These are phyloP conservation scores for Alternaria conjuncta DNA, from an alignment of 2,329 filamentous ascomycete genomes.

Conservation along the genomic window DNA sequence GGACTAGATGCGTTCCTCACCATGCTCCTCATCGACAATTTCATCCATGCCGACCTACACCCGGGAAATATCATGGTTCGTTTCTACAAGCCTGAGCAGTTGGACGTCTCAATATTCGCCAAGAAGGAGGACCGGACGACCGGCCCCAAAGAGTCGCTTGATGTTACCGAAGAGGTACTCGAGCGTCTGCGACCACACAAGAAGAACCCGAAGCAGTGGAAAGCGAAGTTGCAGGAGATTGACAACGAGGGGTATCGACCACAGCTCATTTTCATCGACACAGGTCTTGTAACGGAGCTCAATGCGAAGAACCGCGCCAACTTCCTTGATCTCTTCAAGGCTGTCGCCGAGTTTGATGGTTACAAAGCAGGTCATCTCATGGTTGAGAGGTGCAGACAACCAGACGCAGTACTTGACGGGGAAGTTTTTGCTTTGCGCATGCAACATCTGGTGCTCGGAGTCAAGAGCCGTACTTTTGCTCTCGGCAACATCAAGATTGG, in stretches of 20 bases:
- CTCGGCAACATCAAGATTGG: constrained; percentile 95
- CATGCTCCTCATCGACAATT: constrained; percentile 97
- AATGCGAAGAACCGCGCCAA: constrained; percentile 86
- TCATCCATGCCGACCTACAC: constrained; percentile 94
- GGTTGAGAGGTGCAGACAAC: constrained; percentile 93
- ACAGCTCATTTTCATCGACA: constrained; percentile 97
- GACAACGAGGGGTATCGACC: constrained; percentile 89
- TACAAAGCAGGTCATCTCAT: constrained; percentile 95
- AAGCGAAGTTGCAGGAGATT: constrained; percentile 73
- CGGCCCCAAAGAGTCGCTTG: constrained; percentile 60
- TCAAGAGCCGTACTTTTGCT: constrained; percentile 90
- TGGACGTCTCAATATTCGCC: constrained; percentile 66
- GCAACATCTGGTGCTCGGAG: constrained; percentile 91
- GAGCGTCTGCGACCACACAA: constrained; percentile 77
- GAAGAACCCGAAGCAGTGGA: constrained; percentile 73
- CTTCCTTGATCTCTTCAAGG: constrained; percentile 94
- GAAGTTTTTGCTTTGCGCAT: constrained; percentile 95
- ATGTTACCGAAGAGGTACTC: constrained; percentile 88
- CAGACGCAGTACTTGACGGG: constrained; percentile 83
- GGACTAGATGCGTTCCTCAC: constrained; percentile 94
- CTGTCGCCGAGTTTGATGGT: constrained; percentile 94
- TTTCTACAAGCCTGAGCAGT: constrained; percentile 84
- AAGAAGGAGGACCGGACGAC: constrained; percentile 43
- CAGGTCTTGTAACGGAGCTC: constrained; percentile 91
- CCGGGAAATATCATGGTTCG: constrained; percentile 99